Conservation (phyloP, 1,284 basidiomycete genomes). For the Coriolopsis trogii region DNA sequence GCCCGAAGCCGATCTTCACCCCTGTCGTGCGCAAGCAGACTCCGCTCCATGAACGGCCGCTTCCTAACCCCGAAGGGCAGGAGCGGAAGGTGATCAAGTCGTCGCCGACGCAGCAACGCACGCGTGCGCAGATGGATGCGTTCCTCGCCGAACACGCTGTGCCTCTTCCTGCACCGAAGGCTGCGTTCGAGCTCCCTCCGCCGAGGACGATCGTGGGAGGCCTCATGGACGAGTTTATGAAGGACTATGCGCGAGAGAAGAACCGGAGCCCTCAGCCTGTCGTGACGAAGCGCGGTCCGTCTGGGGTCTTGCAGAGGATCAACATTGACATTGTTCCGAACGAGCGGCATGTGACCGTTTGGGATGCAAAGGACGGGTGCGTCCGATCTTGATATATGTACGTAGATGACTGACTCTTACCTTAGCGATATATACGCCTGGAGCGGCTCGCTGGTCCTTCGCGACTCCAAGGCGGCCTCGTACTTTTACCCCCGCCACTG, state of each 20-base stretch:
- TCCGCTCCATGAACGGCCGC: background rate
- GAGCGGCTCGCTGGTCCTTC: conserved; percentile 19
- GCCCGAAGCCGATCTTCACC: background rate
- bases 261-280: background rate
- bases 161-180: background rate
- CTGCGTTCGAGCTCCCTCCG: conserved; percentile 1
- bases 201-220: background rate
- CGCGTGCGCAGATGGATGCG: background rate
- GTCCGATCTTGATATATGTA: background rate
- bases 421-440: conserved; percentile 21
- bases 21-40: background rate
- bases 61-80: too few relatives aligned
- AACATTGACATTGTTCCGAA: conserved; percentile 11
- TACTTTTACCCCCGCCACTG: conserved; percentile 14
- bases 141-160: background rate
- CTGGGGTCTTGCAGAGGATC: conserved; percentile 11
- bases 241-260: conserved; percentile 11
- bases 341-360: conserved; percentile 15
- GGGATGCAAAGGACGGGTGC: conserved; percentile 16
- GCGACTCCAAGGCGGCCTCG: conserved; percentile 16
- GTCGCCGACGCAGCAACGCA: background rate
- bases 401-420: background rate
- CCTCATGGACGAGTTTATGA: conserved; percentile 5
- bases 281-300: background rate
- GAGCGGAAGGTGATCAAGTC: too few relatives aligned